These are phyloP conservation scores for Sinapis alba DNA, from an alignment of 441 rosid species.

Conservation along the genomic window DNA sequence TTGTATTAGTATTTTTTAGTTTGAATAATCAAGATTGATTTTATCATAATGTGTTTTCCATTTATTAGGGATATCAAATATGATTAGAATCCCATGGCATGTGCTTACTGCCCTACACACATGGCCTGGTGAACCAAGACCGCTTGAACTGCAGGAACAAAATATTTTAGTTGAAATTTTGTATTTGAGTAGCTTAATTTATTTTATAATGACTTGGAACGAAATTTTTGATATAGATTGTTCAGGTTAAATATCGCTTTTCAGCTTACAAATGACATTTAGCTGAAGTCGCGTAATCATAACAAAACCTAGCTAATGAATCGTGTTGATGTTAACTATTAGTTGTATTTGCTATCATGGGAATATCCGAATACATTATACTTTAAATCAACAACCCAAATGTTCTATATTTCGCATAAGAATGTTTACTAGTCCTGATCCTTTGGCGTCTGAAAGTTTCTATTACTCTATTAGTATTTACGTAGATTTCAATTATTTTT, in stretches of 20 bases:
- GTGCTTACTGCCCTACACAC: neutral
- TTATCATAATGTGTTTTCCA: neutral
- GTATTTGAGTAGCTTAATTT: neutral
- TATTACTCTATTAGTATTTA: neutral
- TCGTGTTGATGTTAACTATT: neutral
- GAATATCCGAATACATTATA: constrained; percentile 6
- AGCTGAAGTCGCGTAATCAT: neutral
- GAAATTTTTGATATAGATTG: neutral
- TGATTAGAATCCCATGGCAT: constrained; percentile 4
- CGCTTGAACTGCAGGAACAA: neutral
- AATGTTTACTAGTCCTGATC: constrained; percentile 1
- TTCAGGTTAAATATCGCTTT: neutral
- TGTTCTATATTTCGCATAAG: neutral
- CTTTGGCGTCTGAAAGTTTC: neutral
- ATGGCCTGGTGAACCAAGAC: constrained; percentile 4
- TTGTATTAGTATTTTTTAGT: neutral
- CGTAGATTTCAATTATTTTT: neutral
- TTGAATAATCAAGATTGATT: neutral
- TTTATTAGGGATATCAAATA: neutral
- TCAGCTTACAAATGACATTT: neutral
- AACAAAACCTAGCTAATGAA: neutral
- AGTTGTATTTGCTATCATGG: constrained; percentile 3
- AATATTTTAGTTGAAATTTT: no score
- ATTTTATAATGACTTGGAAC: neutral
- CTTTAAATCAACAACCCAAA: neutral